Percentiles rank a stretch among this genome's conserved stretches.
These are phyloP conservation scores for Anthoceros angustus DNA, from an alignment of 225 moss, liverwort and hornwort species.

Conservation along the genomic window DNA sequence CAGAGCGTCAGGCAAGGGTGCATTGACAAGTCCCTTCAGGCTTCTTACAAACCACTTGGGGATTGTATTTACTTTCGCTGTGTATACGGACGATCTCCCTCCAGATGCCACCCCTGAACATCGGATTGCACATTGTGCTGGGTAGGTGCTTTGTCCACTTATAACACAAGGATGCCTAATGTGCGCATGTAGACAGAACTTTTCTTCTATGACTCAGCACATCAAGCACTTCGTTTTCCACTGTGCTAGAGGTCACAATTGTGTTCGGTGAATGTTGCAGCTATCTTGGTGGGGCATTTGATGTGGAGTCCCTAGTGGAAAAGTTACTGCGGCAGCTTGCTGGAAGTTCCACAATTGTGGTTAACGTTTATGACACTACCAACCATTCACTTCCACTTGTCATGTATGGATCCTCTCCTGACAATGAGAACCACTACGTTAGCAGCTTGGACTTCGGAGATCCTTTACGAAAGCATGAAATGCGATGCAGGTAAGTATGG, in stretches of 20 bases:
- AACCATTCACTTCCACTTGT: slow-evolving; percentile 39
- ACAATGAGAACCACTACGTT: slow-evolving; percentile 22
- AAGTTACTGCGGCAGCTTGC: slow-evolving; percentile 41
- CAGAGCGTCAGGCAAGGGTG: slow-evolving; percentile 47
- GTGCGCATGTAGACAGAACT: no score
- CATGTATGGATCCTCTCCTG: slow-evolving; percentile 46
- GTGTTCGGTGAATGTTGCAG: no score
- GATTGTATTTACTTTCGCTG: slow-evolving; percentile 51
- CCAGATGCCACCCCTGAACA: slow-evolving; percentile 38
- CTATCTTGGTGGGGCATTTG: slow-evolving; percentile 55
- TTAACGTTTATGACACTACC: slow-evolving; percentile 55
- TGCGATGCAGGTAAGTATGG: slow-evolving; percentile 48
- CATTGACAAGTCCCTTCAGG: slow-evolving; percentile 45
- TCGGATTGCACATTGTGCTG: slow-evolving; percentile 43
- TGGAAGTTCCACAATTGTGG: slow-evolving; percentile 44
- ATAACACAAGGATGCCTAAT: no score
- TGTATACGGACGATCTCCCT: slow-evolving; percentile 35
- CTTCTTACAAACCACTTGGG: slow-evolving; percentile 56
- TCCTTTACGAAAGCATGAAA: slow-evolving; percentile 49
- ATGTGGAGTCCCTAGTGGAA: slow-evolving; percentile 51
- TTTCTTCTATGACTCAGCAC: no score
- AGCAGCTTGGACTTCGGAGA: slow-evolving; percentile 46
- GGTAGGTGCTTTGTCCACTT: no score
- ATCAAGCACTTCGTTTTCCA: no score
- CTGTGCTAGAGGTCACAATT: no score